These are phyloP conservation scores for Colletotrichum costaricense DNA, from an alignment of 2,329 filamentous ascomycete genomes.

Conservation along the genomic window DNA sequence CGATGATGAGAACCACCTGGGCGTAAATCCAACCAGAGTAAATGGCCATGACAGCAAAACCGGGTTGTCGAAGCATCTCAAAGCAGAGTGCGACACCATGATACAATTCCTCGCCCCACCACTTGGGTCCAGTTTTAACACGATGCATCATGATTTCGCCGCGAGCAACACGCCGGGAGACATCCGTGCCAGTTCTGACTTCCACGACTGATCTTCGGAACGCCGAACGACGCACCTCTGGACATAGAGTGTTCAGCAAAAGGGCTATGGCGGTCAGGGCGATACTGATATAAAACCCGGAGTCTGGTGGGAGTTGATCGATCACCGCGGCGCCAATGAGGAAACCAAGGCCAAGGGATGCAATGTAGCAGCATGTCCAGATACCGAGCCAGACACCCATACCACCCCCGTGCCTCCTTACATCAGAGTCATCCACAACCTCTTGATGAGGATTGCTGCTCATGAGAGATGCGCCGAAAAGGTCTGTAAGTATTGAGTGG, in stretches of 20 bases:
- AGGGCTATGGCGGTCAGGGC: slow-evolving; percentile 74
- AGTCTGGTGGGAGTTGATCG: slow-evolving; percentile 70
- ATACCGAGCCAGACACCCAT: slow-evolving; percentile 84
- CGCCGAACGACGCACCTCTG: slow-evolving; percentile 77
- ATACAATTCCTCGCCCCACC: slow-evolving; percentile 82
- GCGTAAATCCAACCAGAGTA: slow-evolving; percentile 85
- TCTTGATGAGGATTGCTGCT: slow-evolving; percentile 79
- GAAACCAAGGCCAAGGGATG: slow-evolving; percentile 78
- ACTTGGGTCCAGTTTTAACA: slow-evolving; percentile 75
- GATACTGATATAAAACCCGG: slow-evolving; percentile 82
- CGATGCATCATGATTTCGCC: slow-evolving; percentile 84
- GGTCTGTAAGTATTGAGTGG: slow-evolving; percentile 75
- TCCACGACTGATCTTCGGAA: slow-evolving; percentile 77
- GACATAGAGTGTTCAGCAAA: slow-evolving; percentile 76
- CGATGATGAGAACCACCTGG: slow-evolving; percentile 78
- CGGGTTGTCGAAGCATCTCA: slow-evolving; percentile 79
- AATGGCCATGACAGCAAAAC: slow-evolving; percentile 77
- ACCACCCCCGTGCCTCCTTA: slow-evolving; percentile 79
- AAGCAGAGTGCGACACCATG: slow-evolving; percentile 74
- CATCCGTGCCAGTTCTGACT: slow-evolving; percentile 63
- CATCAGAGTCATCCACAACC: slow-evolving; percentile 73
- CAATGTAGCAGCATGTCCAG: slow-evolving; percentile 83
- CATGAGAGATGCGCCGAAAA: slow-evolving; percentile 82
- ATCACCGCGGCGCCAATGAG: slow-evolving; percentile 78
- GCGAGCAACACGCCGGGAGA: slow-evolving; percentile 70